A percentile compares a stretch with the other conserved stretches of the same genome.
Conservation (phyloP, 495 filamentous ascomycete species). For the Bacidia rubella region DNA sequence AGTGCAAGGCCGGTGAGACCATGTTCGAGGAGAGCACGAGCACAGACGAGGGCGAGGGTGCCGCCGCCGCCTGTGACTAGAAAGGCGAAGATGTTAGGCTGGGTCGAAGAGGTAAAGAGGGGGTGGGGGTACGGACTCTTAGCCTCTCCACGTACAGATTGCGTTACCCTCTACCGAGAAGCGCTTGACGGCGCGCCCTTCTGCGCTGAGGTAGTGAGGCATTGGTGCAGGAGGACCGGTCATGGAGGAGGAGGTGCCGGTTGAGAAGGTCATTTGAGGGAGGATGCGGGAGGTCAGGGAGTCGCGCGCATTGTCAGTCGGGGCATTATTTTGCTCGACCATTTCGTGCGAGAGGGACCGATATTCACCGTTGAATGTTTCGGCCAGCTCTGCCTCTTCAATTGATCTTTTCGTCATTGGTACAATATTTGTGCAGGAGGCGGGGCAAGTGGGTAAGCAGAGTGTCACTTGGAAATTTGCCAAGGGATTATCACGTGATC, state of each 20-base stretch:
- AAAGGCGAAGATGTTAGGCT: slow-evolving; percentile 3
- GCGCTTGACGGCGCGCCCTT: slow-evolving; percentile 37
- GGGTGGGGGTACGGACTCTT: slow-evolving; percentile 7
- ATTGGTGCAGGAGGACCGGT: slow-evolving; percentile 34
- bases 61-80: slow-evolving; percentile 57
- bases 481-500: too few relatives aligned
- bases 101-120: not conserved
- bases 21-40: slow-evolving; percentile 58
- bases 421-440: too few relatives aligned
- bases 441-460: too few relatives aligned
- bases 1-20: slow-evolving; percentile 46
- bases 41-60: slow-evolving; percentile 45
- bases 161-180: slow-evolving; percentile 53
- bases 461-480: too few relatives aligned
- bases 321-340: not conserved
- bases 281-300: slow-evolving; percentile 44
- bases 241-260: slow-evolving; percentile 32
- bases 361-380: too few relatives aligned
- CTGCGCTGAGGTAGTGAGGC: slow-evolving; percentile 28
- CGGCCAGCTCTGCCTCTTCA: too few relatives aligned
- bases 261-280: slow-evolving; percentile 46
- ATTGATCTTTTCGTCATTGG: too few relatives aligned
- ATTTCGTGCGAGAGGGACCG: not conserved
- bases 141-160: slow-evolving; percentile 25
- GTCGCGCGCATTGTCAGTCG: slow-evolving; percentile 21